A percentile compares a stretch with the other conserved stretches of the same genome.
Conservation (phyloP, 2,329 filamentous ascomycete species). For the Ophidiomyces ophidiicola region DNA sequence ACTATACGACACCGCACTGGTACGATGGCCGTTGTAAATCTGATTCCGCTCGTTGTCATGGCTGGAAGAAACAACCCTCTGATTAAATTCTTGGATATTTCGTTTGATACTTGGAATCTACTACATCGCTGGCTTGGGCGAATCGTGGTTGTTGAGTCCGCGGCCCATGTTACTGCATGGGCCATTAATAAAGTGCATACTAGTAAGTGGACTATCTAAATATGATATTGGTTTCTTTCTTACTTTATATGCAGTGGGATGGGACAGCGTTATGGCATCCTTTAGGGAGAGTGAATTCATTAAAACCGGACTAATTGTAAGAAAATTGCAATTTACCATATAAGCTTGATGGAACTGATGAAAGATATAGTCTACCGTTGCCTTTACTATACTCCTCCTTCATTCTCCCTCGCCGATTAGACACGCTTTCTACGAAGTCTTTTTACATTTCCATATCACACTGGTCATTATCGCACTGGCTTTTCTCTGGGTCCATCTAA, state of each 20-base stretch:
- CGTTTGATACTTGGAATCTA: conserved; percentile 36
- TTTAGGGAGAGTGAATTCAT: conserved; percentile 28
- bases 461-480: conserved; percentile 56
- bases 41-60: conserved; percentile 29
- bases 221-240: conserved; percentile 42
- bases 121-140: conserved; percentile 67
- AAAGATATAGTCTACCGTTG: conserved; percentile 30
- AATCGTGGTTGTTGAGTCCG: conserved; percentile 54
- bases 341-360: conserved; percentile 13
- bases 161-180: conserved; percentile 64
- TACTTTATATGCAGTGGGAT: conserved; percentile 22
- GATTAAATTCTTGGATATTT: conserved; percentile 25
- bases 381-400: conserved; percentile 55
- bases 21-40: conserved; percentile 27
- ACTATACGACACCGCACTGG: conserved; percentile 35
- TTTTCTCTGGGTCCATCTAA: conserved; percentile 68
- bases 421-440: conserved; percentile 95
- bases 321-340: conserved; percentile 26
- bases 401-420: conserved; percentile 66
- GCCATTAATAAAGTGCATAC: conserved; percentile 51
- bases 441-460: conserved; percentile 73
- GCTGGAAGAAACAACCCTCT: conserved; percentile 30
- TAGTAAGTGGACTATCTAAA: conserved; percentile 37
- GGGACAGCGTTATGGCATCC: conserved; percentile 24
- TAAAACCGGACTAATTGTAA: conserved; percentile 35